Conservation (phyloP, 2,329 filamentous ascomycete species). For the Iodosphaeria phyllophila region DNA sequence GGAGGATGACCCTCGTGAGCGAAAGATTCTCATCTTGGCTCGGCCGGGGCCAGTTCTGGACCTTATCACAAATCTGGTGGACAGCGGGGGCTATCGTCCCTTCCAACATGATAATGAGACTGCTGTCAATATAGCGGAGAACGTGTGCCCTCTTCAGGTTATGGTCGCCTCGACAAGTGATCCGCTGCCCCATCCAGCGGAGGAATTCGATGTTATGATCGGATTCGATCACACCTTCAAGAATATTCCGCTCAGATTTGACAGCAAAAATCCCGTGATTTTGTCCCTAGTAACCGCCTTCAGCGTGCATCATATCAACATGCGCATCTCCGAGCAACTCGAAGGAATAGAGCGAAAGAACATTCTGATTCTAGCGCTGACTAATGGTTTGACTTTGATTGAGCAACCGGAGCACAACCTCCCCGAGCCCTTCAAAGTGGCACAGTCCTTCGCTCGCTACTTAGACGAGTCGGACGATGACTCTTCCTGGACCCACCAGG, state of each 20-base stretch:
- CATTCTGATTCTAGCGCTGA: constrained; percentile 17
- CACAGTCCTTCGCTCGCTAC: constrained; percentile 25
- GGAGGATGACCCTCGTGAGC: constrained; percentile 17
- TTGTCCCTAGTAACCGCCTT: constrained; percentile 29
- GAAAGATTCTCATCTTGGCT: constrained; percentile 33
- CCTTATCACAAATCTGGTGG: constrained; percentile 30
- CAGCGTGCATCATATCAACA: constrained; percentile 36
- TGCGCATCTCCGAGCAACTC: constrained; percentile 20
- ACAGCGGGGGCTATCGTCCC: constrained; percentile 16
- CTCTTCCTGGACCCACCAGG: constrained; percentile 26
- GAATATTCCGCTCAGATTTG: constrained; percentile 10
- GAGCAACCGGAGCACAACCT: constrained; percentile 19
- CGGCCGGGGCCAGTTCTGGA: constrained; percentile 29
- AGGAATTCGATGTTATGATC: constrained; percentile 29
- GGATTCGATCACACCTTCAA: constrained; percentile 33
- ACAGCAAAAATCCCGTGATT: constrained; percentile 19
- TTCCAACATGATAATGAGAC: constrained; percentile 10
- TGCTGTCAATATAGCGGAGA: neutral
- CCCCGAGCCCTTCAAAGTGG: constrained; percentile 25
- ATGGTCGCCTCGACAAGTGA: constrained; percentile 23
- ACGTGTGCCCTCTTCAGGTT: constrained; percentile 11
- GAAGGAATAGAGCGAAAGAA: constrained; percentile 28
- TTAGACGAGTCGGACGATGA: constrained; percentile 19
- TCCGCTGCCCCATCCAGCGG: constrained; percentile 16
- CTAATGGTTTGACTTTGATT: constrained; percentile 15